Conservation (phyloP, 306 rosid species). For the Malus fusca region DNA sequence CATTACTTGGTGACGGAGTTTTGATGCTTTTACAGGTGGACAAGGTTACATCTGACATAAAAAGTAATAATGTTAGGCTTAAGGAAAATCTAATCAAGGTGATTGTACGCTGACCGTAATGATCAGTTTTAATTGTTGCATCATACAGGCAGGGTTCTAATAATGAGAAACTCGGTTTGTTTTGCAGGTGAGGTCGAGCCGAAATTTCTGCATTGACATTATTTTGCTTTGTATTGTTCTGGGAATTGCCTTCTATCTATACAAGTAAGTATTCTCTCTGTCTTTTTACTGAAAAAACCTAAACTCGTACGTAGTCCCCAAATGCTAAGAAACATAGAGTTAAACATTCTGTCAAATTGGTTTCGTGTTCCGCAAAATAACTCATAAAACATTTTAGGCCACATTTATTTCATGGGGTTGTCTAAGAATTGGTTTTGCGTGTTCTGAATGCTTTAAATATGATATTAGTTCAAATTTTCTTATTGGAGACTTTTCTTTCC, state of each 20-base stretch:
- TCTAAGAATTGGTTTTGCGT: background rate
- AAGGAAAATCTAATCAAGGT: slow-evolving; percentile 72
- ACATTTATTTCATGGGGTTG: background rate
- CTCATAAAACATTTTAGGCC: background rate
- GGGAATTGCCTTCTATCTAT: slow-evolving; percentile 56
- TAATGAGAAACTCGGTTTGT: slow-evolving; percentile 16
- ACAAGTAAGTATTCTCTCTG: slow-evolving; percentile 46
- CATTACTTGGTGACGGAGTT: slow-evolving; percentile 3
- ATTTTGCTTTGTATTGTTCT: slow-evolving; percentile 67
- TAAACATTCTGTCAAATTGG: background rate
- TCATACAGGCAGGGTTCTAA: background rate
- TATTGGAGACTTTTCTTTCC: background rate
- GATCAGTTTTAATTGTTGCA: background rate
- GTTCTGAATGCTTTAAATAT: background rate
- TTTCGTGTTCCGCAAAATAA: background rate
- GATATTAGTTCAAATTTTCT: background rate
- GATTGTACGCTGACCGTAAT: background rate
- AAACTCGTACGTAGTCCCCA: background rate
- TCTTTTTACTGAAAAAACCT: background rate
- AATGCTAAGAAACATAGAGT: background rate
- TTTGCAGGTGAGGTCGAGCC: slow-evolving; percentile 72
- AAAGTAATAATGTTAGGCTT: slow-evolving; percentile 62
- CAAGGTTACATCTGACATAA: slow-evolving; percentile 52
- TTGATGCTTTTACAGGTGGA: slow-evolving; percentile 49
- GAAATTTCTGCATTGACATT: slow-evolving; percentile 85